Evolutionary conservation across 257 asterid species (phyloP), one percentile per base, ranked within the genome.

Genomic region (Cordia subcordata): DNA sequence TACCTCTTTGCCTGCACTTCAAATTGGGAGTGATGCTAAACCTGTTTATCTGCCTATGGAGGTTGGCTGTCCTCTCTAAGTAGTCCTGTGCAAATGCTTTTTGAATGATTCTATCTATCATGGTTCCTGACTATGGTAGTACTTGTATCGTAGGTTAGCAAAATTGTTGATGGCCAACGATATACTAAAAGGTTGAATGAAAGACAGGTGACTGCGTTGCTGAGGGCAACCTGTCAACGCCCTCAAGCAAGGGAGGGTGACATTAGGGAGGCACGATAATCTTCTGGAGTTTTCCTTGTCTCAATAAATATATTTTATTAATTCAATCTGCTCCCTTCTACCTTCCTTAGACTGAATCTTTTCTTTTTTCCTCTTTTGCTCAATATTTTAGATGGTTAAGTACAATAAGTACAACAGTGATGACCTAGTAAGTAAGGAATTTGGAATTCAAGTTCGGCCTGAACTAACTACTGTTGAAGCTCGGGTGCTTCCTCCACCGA

Each of bases 31-130:
- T 60, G 86, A 61, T 52, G 13, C 86, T 16, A 88, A 64, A 46
- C 89, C 96, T 0, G 65, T 61, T 0, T 82, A 75, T 78, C 65
- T 88, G 53, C 98, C 98, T 0, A 85, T 91, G 93, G 98, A 91
- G 96, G 98, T 87, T 49, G 11, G 55, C 14, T 17, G 60, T 45
- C 19, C 0, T 33, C 15, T 16, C 38, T 3, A 10, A 21, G 14
- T 27, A 45, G 12, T 18, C 65, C 61, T 35, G n/a, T n/a, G 13
- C 19, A 38, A 35, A 14, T 37, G 11, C 9, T 46, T 27, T 1
- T n/a, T 17, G 35, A 27, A 27, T 27, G 3, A 13, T 13, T 15
- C 8, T n/a, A 19, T 55, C 21, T 19, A 12, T 10, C n/a, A 46
- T 20, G 16, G 33, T 10, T 11, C 27, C 51, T 40, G 8, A 18